These are phyloP conservation scores for Picea sitchensis DNA, from an alignment of 75 land plant genomes.

Conservation along the genomic window DNA sequence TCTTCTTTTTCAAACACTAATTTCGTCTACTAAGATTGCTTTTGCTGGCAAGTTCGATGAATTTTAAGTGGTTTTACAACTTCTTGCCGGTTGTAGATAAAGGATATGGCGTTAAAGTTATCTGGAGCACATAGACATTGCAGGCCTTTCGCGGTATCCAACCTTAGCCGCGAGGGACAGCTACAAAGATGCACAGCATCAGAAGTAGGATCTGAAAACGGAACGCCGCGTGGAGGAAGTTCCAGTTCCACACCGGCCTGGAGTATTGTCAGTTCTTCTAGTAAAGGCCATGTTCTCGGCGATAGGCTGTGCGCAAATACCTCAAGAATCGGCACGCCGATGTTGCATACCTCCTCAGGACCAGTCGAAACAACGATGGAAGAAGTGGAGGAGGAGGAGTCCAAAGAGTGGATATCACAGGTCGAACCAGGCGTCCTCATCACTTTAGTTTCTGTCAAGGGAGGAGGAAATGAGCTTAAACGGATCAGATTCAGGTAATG, in stretches of 20 bases:
- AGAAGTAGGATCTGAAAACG: constrained; percentile 2
- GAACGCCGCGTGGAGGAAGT: constrained; percentile 29
- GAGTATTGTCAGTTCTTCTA: background rate
- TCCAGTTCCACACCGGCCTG: constrained; percentile 35
- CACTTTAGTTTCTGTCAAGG: constrained; percentile 70
- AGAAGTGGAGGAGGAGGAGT: constrained; percentile 48
- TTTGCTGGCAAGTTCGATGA: background rate
- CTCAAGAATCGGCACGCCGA: constrained; percentile 36
- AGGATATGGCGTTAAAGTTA: constrained; percentile 81
- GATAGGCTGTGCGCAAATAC: constrained; percentile 26
- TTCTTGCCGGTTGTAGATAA: constrained; percentile 47
- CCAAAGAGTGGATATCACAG: constrained; percentile 88
- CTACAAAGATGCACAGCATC: constrained; percentile 32
- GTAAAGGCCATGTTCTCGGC: constrained; percentile 23
- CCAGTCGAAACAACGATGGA: constrained; percentile 12
- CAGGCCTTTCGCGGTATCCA: constrained; percentile 63
- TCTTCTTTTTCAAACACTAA: background rate
- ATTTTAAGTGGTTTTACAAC: background rate
- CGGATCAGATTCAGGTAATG: too few relatives aligned
- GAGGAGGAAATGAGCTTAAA: constrained; percentile 89
- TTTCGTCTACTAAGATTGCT: background rate
- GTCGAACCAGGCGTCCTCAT: constrained; percentile 94
- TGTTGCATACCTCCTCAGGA: too few relatives aligned
- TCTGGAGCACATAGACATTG: constrained; percentile 80
- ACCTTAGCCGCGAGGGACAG: background rate